phyloP scores from a whole-genome alignment of 1,284 basidiomycete genomes.

The Ustilago crameri region DNA sequence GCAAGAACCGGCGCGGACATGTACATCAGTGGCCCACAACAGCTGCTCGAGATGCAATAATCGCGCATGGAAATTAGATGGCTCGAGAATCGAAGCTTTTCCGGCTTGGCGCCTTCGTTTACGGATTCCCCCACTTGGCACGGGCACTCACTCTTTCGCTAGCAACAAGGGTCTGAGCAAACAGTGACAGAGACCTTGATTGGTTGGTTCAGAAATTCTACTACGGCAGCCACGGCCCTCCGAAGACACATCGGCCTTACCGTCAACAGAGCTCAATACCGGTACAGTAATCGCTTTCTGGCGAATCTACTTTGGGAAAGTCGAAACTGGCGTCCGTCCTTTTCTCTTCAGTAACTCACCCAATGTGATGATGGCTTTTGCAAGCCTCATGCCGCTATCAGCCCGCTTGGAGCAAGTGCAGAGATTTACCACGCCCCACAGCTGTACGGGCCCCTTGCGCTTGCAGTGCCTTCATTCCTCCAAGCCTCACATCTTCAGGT shows the following conservation, averaged over 20 bases:
- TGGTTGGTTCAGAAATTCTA: slow-evolving; percentile 15
- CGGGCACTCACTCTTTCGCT: too few relatives aligned
- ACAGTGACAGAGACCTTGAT: too few relatives aligned
- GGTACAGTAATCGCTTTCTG: too few relatives aligned
- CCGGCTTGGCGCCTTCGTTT: too few relatives aligned
- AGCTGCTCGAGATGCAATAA: too few relatives aligned
- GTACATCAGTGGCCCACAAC: too few relatives aligned
- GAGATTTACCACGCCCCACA: neutral
- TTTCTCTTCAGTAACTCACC: neutral
- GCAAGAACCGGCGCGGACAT: too few relatives aligned
- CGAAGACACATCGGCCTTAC: slow-evolving; percentile 7
- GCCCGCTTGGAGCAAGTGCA: neutral
- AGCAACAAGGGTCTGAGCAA: too few relatives aligned
- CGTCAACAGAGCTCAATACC: too few relatives aligned
- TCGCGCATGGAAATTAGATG: too few relatives aligned
- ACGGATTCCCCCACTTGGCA: too few relatives aligned
- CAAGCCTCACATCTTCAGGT: neutral
- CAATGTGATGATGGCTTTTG: neutral
- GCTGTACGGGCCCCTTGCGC: neutral
- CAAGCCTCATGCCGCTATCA: neutral
- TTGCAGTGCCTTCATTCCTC: neutral
- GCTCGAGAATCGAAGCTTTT: too few relatives aligned
- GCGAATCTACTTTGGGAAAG: neutral
- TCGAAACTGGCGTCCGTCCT: neutral
- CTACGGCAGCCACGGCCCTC: slow-evolving; percentile 16